phyloP scores from a whole-genome alignment of 2,329 filamentous ascomycete species.

The Penicillium sp. region DNA sequence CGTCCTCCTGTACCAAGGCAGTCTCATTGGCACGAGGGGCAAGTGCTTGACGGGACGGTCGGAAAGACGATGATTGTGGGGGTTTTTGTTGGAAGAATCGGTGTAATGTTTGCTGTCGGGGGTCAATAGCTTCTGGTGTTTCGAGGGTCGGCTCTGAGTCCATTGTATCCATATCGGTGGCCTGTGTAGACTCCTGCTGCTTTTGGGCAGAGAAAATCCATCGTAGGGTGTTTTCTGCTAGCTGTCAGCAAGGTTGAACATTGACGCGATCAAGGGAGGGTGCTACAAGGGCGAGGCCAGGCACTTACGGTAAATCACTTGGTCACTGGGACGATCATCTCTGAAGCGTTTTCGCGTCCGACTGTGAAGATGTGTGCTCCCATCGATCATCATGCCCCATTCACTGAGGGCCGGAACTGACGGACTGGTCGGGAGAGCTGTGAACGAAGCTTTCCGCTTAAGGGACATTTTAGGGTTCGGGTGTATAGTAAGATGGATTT shows the following conservation, averaged over 20 bases:
- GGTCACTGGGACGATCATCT: conserved; percentile 57
- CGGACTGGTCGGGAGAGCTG: conserved; percentile 39
- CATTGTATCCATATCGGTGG: conserved; percentile 23
- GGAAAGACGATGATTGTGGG: conserved; percentile 16
- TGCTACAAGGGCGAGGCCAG: background rate
- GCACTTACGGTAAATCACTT: conserved; percentile 52
- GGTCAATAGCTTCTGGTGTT: conserved; percentile 31
- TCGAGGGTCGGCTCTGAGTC: conserved; percentile 24
- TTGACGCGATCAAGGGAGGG: background rate
- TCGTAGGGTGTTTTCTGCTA: conserved; percentile 41
- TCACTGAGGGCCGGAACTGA: conserved; percentile 14
- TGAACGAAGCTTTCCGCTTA: conserved; percentile 59
- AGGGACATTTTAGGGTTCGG: conserved; percentile 45
- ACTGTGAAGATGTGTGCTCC: conserved; percentile 49
- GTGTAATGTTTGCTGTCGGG: conserved; percentile 40
- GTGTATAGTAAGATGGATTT: background rate
- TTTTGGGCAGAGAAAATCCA: conserved; percentile 44
- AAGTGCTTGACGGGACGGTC: conserved; percentile 20
- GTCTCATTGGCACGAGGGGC: conserved; percentile 24
- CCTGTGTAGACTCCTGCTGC: conserved; percentile 20
- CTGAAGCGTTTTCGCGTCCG: conserved; percentile 59
- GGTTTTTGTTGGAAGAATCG: conserved; percentile 38
- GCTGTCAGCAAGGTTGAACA: conserved; percentile 16
- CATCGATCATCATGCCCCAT: conserved; percentile 30
- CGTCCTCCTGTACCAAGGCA: conserved; percentile 12